Evolutionary conservation across 306 rosid genomes (phyloP).

Genomic region (Medicago ruthenica): DNA sequence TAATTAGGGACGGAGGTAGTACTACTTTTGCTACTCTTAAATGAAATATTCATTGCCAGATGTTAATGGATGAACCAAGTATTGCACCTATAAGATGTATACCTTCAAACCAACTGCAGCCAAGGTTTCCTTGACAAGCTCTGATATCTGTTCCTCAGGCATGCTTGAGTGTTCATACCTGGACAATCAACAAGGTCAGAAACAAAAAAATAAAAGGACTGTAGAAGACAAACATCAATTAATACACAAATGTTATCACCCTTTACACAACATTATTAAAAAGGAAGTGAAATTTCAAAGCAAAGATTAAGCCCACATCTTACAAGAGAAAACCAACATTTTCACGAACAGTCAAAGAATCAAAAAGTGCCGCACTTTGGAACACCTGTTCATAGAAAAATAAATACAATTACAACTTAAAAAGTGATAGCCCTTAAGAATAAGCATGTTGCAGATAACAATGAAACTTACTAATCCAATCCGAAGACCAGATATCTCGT

Average conservation of each 20-base stretch:
- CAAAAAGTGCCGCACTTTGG: constrained; percentile 99
- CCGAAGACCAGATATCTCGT: constrained; percentile 85
- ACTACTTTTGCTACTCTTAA: constrained; percentile 15
- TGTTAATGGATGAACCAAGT: constrained; percentile 34
- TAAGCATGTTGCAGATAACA: constrained; percentile 23
- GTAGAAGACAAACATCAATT: constrained; percentile 29
- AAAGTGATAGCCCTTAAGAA: constrained; percentile 13
- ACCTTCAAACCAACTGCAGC: constrained; percentile 97
- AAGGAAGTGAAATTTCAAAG: constrained; percentile 35
- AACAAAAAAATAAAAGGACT: constrained; percentile 17
- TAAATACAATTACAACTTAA: constrained; percentile 13
- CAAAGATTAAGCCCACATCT: constrained; percentile 47
- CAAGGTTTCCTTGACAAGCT: constrained; percentile 81
- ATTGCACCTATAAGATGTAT: constrained; percentile 28
- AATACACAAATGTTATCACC: constrained; percentile 23
- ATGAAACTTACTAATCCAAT: constrained; percentile 80
- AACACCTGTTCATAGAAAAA: constrained; percentile 70
- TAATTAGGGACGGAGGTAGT: too few species aligned
- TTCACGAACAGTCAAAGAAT: constrained; percentile 94
- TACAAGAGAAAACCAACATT: constrained; percentile 99
- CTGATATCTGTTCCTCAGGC: constrained; percentile 74
- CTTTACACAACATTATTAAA: constrained; percentile 3
- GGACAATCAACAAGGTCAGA: constrained; percentile 41
- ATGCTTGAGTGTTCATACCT: constrained; percentile 93
- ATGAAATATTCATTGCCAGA: constrained; percentile 18